phyloP scores from a whole-genome alignment of 2,329 filamentous ascomycete genomes.

The Fragosphaeria purpurea region DNA sequence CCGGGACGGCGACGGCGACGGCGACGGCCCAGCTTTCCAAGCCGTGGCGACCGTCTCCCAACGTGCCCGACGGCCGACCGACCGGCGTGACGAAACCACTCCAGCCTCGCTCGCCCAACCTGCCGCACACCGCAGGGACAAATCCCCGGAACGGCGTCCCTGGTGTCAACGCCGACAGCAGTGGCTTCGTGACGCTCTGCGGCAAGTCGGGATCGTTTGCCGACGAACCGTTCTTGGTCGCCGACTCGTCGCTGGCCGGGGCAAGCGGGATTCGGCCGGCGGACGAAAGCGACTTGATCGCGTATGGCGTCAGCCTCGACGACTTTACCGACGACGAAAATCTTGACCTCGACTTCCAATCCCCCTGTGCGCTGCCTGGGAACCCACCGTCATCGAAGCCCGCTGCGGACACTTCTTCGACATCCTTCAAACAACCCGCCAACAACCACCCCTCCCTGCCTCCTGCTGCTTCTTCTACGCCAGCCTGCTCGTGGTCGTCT shows the following conservation, averaged over 20 bases:
- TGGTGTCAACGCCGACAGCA: background rate
- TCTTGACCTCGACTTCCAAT: conserved; percentile 59
- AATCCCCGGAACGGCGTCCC: background rate
- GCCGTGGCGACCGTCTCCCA: background rate
- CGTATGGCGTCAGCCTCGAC: conserved; percentile 50
- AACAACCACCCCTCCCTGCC: background rate
- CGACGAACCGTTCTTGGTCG: conserved; percentile 22
- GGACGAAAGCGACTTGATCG: conserved; percentile 2
- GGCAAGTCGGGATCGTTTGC: conserved; percentile 32
- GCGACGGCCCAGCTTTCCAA: conserved; percentile 20
- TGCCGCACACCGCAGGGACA: conserved; percentile 10
- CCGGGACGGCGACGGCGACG: conserved; percentile 18
- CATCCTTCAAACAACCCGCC: background rate
- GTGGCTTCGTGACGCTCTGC: conserved; percentile 8
- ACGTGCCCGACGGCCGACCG: conserved; percentile 1
- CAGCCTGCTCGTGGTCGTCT: conserved; percentile 59
- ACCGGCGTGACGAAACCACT: conserved; percentile 17
- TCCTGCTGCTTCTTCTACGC: too few species aligned
- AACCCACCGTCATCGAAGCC: conserved; percentile 19
- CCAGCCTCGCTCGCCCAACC: conserved; percentile 24
- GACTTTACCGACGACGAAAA: conserved; percentile 82
- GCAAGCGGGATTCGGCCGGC: background rate
- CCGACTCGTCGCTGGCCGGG: background rate
- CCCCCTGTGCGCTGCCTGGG: conserved; percentile 41
- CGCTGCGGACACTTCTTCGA: conserved; percentile 1